Evolutionary conservation across 257 asterid species (phyloP), one percentile per base, ranked within the genome.

Genomic region (Nemophila menziesii): DNA sequence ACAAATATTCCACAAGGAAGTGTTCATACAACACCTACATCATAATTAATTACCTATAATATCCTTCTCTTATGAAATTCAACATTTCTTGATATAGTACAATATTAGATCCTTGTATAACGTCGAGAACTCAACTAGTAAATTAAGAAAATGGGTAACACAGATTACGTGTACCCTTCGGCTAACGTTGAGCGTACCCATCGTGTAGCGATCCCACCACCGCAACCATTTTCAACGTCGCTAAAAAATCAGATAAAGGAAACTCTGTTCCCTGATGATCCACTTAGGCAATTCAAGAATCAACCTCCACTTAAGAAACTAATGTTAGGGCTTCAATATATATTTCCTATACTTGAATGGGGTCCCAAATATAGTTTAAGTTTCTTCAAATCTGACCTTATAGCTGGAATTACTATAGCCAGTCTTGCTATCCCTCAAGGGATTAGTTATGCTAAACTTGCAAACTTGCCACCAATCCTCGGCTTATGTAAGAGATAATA

Each of bases 341-440:
- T 89, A 0, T 81, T 89, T 51, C 98, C 98, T 11, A 80, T 89
- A 20, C 26, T 85, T 3, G 94, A 89, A 57, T 89, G 98, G 98
- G 94, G 79, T 20, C 82, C 83, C 0, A 66, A 71, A 5, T 89
- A 85, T 72, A 74, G 73, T 11, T 8, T 72, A 4, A 33, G 63
- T 8, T 69, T 68, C 73, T 71, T 89, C 11, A 78, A 67, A 43
- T 46, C 96, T 0, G 98, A 85, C 33, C 75, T 89, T 51, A 74
- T 89, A 13, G 50, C 98, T 33, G 98, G 98, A 4, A 77, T 89
- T 64, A 89, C 98, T 72, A 85, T 89, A 8, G 98, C 98, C 12
- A 85, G 96, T 59, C 77, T 89, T 14, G 98, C 98, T 24, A 76
- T 89, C 15, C 98, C 98, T 8, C 98, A 89, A 56, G 98, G 98